Evolutionary conservation across 805 yeast species (phyloP).

Genomic region (Candida schatavii): DNA sequence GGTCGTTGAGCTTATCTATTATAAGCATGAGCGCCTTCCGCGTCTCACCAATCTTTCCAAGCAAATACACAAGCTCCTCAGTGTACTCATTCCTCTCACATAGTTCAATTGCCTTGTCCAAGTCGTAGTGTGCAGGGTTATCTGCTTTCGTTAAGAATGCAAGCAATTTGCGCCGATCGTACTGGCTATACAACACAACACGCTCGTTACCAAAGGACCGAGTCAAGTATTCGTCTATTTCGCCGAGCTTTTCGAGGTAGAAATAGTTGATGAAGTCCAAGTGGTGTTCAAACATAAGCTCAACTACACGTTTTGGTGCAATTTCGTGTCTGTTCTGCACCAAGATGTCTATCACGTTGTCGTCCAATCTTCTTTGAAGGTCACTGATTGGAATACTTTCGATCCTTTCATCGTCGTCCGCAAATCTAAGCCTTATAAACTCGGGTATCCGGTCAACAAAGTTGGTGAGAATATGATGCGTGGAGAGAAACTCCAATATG

Average conservation of each 20-base stretch:
- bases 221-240: constrained; percentile 53
- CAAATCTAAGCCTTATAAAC: constrained; percentile 44
- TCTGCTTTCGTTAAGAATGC: constrained; percentile 49
- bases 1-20: constrained; percentile 73
- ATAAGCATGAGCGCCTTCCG: constrained; percentile 73
- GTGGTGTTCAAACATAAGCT: constrained; percentile 39
- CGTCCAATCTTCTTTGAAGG: constrained; percentile 37
- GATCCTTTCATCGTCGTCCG: constrained; percentile 28
- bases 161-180: constrained; percentile 52
- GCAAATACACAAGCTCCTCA: constrained; percentile 75
- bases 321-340: constrained; percentile 67
- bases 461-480: constrained; percentile 58
- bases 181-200: constrained; percentile 62
- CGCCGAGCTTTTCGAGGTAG: constrained; percentile 59
- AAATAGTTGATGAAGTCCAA: constrained; percentile 56
- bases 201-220: constrained; percentile 64
- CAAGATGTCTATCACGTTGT: constrained; percentile 51
- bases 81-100: constrained; percentile 54
- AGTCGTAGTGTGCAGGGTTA: constrained; percentile 50
- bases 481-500: constrained; percentile 56
- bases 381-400: constrained; percentile 31
- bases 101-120: constrained; percentile 64
- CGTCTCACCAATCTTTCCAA: constrained; percentile 81
- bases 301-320: constrained; percentile 49
- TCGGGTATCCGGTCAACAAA: constrained; percentile 50